Conservation (phyloP, 1,139 yeast species). For the Wickerhamiella infanticola region DNA sequence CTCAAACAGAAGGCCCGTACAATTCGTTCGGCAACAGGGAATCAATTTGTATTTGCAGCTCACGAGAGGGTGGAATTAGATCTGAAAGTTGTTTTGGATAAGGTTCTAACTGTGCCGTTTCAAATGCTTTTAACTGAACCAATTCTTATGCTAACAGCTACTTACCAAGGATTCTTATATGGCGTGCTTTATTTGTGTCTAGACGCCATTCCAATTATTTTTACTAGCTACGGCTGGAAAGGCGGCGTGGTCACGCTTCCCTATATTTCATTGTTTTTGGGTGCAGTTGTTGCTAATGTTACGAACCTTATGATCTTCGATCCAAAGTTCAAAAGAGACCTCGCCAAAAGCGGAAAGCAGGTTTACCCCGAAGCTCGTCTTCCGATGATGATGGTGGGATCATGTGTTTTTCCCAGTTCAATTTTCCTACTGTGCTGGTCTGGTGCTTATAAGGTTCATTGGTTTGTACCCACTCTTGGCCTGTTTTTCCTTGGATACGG, state of each 20-base stretch:
- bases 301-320: slow-evolving; percentile 17
- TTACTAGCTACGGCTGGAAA: slow-evolving; percentile 31
- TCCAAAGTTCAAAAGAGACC: slow-evolving; percentile 20
- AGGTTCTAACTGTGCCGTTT: slow-evolving; percentile 39
- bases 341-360: slow-evolving; percentile 21
- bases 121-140: slow-evolving; percentile 39
- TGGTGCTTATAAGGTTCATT: slow-evolving; percentile 37
- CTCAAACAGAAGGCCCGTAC: slow-evolving; percentile 31
- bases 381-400: slow-evolving; percentile 58
- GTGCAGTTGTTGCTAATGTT: slow-evolving; percentile 21
- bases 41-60: slow-evolving; percentile 37
- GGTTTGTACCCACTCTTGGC: slow-evolving; percentile 75
- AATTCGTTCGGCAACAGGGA: slow-evolving; percentile 33
- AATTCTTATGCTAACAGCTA: slow-evolving; percentile 44
- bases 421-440: slow-evolving; percentile 70
- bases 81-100: slow-evolving; percentile 48
- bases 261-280: slow-evolving; percentile 38
- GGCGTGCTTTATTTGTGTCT: slow-evolving; percentile 70
- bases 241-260: slow-evolving; percentile 26
- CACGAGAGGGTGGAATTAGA: slow-evolving; percentile 42
- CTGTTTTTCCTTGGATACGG: slow-evolving; percentile 64
- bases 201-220: slow-evolving; percentile 68
- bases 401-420: slow-evolving; percentile 56
- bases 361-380: slow-evolving; percentile 60
- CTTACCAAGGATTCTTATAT: slow-evolving; percentile 72